Evolutionary conservation across 2,329 filamentous ascomycete genomes (phyloP), one percentile per base, ranked within the genome.

Genomic region (Aspergillus arachidicola): DNA sequence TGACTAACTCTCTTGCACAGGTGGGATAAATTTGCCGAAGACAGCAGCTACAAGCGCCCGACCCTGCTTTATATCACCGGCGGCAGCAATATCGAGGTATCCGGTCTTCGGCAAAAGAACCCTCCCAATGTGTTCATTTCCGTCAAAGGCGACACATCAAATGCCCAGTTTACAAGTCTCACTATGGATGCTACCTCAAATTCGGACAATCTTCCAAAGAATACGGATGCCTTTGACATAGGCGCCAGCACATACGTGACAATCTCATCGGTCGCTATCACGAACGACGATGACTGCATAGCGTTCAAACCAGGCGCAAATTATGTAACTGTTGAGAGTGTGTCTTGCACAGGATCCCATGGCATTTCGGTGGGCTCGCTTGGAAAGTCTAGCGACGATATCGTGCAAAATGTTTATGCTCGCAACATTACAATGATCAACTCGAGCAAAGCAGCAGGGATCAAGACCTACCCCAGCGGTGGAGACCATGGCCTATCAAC

Each of bases 361-460:
- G 82, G 82, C 9, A 68, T 84, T 10, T 82, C 79, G 1, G 81
- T 84, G 6, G 83, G 82, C 4, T 82, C 79, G 2, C 71, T 84
- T 6, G 82, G 81, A 0, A 77, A 77, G 45, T 69, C 69, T 9
- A 70, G 69, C 7, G 70, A 73, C n/a, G 81, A 83, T 62, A 74
- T 72, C 0, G 82, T 84, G 19, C 66, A 75, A 57, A 82, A 84
- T 59, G 66, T 83, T 28, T 78, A 79, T 41, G 78, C 82, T 26
- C 72, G 71, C 14, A 74, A 76, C 10, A 79, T 77, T 1, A 75
- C 66, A 7, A 81, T 83, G 80, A 71, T 78, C 30, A 69, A 73
- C 26, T 80, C 75, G 2, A 78, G 76, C 34, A 83, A 83, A 63
- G 81, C 81, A 1, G 79, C 74, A 0, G 81, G 82, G 0, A 83